These are phyloP conservation scores for Mrakia blollopis DNA, from an alignment of 768 basidiomycete genomes.

Conservation along the genomic window DNA sequence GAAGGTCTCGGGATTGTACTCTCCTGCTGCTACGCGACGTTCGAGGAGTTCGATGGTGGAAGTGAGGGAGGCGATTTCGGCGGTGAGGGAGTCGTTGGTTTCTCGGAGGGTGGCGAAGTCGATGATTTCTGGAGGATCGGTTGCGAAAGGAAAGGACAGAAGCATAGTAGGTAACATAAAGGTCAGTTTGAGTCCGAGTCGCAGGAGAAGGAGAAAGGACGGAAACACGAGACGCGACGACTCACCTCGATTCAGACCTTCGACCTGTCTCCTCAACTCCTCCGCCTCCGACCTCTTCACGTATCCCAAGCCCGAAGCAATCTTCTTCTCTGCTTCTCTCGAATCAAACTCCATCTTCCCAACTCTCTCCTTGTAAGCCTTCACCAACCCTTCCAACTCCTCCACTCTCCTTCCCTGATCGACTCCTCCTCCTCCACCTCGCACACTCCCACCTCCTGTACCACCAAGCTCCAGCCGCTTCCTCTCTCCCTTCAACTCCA, in stretches of 20 bases:
- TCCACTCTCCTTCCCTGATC: background rate
- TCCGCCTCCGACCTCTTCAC: constrained; percentile 9
- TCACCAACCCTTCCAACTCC: constrained; percentile 1
- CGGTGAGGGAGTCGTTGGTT: constrained; percentile 3
- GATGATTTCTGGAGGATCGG: background rate
- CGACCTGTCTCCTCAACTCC: background rate
- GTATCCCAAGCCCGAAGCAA: constrained; percentile 8
- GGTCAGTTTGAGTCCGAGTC: background rate
- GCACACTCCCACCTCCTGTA: background rate
- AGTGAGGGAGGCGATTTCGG: background rate
- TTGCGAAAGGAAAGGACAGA: background rate
- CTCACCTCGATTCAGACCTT: constrained; percentile 8
- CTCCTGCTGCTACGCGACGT: constrained; percentile 67
- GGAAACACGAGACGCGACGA: background rate
- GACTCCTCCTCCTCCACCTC: background rate
- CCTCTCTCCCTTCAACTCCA: constrained; percentile 5
- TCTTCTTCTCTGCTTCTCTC: constrained; percentile 7
- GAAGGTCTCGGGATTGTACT: constrained; percentile 69
- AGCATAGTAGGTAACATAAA: background rate
- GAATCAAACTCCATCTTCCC: constrained; percentile 18
- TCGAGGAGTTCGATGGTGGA: constrained; percentile 55
- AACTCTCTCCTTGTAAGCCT: constrained; percentile 19
- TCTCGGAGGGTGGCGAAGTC: constrained; percentile 2
- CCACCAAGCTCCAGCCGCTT: background rate
- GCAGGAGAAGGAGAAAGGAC: background rate